Evolutionary conservation across 495 filamentous ascomycete species (phyloP), one percentile per base, ranked within the genome.

Genomic region (Penicillium odoratum): DNA sequence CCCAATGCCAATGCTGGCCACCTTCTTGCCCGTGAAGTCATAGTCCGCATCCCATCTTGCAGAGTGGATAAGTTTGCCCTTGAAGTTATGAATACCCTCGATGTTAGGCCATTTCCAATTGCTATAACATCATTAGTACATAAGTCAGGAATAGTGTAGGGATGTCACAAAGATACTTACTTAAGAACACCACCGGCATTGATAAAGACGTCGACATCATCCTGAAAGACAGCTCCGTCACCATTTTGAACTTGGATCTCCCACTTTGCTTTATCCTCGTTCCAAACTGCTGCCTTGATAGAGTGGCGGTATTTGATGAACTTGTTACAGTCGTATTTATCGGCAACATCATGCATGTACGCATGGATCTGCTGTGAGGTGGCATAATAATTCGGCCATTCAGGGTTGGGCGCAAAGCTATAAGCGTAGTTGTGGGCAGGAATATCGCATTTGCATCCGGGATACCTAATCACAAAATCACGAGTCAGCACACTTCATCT

Each of bases 371-470:
- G 81, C 28, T 65, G 68, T 2, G 79, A 79, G 21, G 73, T 70
- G 4, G 84, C 78, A 56, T 81, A 85, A 48, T 80, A 72, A 48
- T 81, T 71, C 3, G 75, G 73, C 83, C 85, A 88, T 56, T 80
- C 64, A 1, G 73, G 65, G 55, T 85, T 85, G 11, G 81, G 78
- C 43, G 74, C 75, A 61, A 84, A 86, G 48, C 71, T 68, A 51
- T 67, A 80, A n/a, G 65, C 58, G 49, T 80, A 79, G 40, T 71
- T 68, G 50, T 69, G 83, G 0, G 85, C 73, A 7, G 83, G 83
- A 21, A 85, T 81, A 64, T 87, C 84, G 54, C 77, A 81, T 33
- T 70, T 63, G 25, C 77, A 74, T 25, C 79, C 78, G 3, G 79
- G 79, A 57, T 81, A 81, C 25, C 60, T 71, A 53, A 0, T 3